Base-by-base conservation (phyloP, 1,139 yeast genomes). In the Pneumocystis wakefieldiae region DNA sequence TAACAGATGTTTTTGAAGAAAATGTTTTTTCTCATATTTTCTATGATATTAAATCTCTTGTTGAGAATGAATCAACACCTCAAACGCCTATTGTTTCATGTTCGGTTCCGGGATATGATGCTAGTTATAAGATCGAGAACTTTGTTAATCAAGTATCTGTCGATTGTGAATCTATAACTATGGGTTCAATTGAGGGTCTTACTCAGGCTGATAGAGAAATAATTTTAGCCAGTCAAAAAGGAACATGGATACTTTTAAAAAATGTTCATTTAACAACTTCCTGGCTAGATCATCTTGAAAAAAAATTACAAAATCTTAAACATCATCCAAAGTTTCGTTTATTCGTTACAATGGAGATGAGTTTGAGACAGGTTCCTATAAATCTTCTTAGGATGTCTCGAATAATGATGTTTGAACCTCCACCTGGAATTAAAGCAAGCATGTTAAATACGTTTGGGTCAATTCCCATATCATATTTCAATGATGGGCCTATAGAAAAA, bases 111-210 rank as follows among this genome's bases (percentile, higher is more conserved):
- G 89, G 88, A 0, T 79, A 76, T 67, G 96, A 90, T 73, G 84
- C 91, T 1, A 80, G 87, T 0, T 78, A 77, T 64, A 80, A 78
- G 66, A 76, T 89, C 3, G 78, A 78, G 57, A 73, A 75, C 37
- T 67, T 82, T 15, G 82, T 87, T 0, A 67, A 68, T 3, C 62
- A 66, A 19, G 67, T 67, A 3, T 67, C 68, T 0, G 59, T 63
- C 0, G 70, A 72, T 7, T 72, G 83, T 57, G 70, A 72, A 0
- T 74, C 81, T 1, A 78, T 87, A 41, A 83, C 96, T 0, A 78
- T 90, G 81, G 97, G 97, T 0, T 83, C 96, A 0, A 73, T 73
- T 39, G 96, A 89, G 72, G 86, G 89, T 17, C 73, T 78, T 5
- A 79, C 75, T 10, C 74, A 76, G 59, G 94, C 91, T 0, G 81